Base-by-base conservation (phyloP, 176 grass and related monocot genomes). In the Cocos nucifera region DNA sequence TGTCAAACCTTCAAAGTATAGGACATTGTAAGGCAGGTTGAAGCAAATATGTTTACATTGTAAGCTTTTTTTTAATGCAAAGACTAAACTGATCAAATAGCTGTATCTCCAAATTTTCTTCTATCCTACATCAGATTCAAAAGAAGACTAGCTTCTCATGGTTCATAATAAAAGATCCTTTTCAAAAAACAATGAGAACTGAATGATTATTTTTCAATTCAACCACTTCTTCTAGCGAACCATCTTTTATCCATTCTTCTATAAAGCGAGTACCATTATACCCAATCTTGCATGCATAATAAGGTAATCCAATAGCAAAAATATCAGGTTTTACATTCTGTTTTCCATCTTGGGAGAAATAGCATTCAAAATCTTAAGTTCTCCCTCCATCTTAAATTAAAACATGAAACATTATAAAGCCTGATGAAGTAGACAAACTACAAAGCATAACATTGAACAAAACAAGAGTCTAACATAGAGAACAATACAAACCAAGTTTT, bases 311-410 rank as follows among this genome's bases (percentile, higher is more conserved):
- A 22, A 54, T 17, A 24, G 70, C 54, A n/a, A 63, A 25, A 39
- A 73, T 53, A 62, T 73, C 58, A 63, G 58, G 70, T 35, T 73
- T 73, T 54, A 73, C 17, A 54, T 62, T 62, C 30, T 63, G 17
- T 51, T 22, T 60, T 54, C 35, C 35, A 4, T 25, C 70, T 21
- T 54, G 49, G 19, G 2, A 18, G 17, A 72, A 72, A 32, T 25
- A 35, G 17, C 17, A 62, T 72, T n/a, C 48, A 72, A 62, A 6
- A 17, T 51, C 25, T 19, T 62, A 50, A 72, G 32, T 62, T 49
- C 69, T 59, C 62, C 25, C 23, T 23, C 23, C 23, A 62, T 62
- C 24, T 62, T 72, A 3, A 72, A 35, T 62, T 72, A 62, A 53
- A 72, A 72, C 54, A 53, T 50, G 23, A 50, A 29, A 29, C 28